phyloP scores from a whole-genome alignment of 2,329 filamentous ascomycete genomes.

The Thelonectria rubi region DNA sequence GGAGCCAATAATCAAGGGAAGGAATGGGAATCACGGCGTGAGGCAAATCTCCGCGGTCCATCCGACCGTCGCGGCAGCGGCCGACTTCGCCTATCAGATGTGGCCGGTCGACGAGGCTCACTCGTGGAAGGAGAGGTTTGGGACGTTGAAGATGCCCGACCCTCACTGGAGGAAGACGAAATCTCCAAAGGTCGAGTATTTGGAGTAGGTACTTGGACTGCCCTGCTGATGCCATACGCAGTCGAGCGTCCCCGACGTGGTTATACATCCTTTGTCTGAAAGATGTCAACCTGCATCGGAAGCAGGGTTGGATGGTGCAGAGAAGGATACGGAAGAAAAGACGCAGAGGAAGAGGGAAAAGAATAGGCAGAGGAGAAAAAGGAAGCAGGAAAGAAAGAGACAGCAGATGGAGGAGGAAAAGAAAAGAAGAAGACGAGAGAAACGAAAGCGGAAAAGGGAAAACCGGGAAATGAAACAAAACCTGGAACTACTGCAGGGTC shows the following conservation, averaged over 20 bases:
- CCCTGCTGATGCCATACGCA: neutral
- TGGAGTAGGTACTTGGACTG: neutral
- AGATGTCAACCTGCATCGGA: too few relatives aligned
- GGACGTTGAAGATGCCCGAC: neutral
- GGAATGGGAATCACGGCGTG: neutral
- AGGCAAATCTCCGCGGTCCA: neutral
- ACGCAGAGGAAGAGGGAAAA: too few relatives aligned
- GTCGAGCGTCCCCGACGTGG: neutral
- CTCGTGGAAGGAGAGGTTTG: conserved; percentile 5
- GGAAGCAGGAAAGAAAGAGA: neutral
- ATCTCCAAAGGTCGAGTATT: neutral
- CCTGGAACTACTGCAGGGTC: too few relatives aligned
- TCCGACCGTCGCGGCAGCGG: neutral
- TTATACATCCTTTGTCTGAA: too few relatives aligned
- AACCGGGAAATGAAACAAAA: too few relatives aligned
- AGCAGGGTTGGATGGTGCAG: too few relatives aligned
- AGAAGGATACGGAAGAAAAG: too few relatives aligned
- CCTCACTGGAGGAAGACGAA: conserved; percentile 1
- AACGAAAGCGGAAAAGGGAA: neutral
- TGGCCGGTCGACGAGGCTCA: conserved; percentile 6
- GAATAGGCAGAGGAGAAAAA: neutral
- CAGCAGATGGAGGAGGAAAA: neutral
- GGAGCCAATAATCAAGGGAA: conserved; percentile 3
- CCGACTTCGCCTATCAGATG: conserved; percentile 4
- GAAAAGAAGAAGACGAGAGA: neutral